phyloP scores from a whole-genome alignment of 345 rosid genomes.

The Eucalyptus grandis region DNA sequence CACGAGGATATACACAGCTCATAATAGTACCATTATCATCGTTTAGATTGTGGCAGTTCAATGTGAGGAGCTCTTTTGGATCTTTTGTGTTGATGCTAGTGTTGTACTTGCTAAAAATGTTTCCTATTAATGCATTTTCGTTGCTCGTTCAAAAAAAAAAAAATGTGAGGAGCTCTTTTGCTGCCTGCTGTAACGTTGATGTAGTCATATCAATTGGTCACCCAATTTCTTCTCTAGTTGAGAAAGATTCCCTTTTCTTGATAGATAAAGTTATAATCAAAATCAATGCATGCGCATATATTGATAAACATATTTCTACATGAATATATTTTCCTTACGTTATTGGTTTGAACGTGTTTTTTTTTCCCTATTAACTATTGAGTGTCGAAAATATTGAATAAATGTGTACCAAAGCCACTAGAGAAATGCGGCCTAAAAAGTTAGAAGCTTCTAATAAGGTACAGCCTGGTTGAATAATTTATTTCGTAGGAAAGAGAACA shows the following conservation, averaged over 20 bases:
- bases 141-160: no score
- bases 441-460: background rate
- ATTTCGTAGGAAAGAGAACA: background rate
- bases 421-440: background rate
- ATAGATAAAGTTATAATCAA: background rate
- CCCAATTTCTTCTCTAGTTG: background rate
- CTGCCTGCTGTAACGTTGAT: background rate
- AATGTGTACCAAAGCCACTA: background rate
- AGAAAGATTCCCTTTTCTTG: background rate
- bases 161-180: background rate
- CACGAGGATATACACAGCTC: background rate
- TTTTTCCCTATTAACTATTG: background rate
- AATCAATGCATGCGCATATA: background rate
- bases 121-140: no score
- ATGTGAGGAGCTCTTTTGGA: background rate
- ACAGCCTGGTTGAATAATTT: background rate
- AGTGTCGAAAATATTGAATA: background rate
- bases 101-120: no score
- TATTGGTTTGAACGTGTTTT: accelerated
- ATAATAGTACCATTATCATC: background rate
- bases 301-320: background rate
- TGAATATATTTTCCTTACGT: background rate
- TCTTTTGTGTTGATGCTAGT: no score
- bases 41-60: background rate
- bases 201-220: background rate